A percentile compares a stretch with the other conserved stretches of the same genome.
These are phyloP conservation scores for Tuber indicum DNA, from an alignment of 495 filamentous ascomycete genomes.

Conservation along the genomic window DNA sequence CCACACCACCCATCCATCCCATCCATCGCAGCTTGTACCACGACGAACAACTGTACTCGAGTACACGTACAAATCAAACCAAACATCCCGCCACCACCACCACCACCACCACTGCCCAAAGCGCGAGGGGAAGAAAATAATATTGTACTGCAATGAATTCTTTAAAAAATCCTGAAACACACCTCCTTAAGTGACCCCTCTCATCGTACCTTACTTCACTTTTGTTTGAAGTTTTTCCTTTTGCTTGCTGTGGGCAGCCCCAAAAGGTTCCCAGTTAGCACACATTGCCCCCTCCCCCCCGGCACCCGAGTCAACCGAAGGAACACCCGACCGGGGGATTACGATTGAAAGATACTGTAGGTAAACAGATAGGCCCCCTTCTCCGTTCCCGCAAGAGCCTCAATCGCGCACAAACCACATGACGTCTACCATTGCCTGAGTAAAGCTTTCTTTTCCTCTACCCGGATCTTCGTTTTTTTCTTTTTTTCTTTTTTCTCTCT, in stretches of 20 bases:
- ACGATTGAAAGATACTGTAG: background rate
- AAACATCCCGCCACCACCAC: background rate
- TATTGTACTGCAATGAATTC: background rate
- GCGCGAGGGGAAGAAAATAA: background rate
- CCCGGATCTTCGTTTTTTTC: too few species aligned
- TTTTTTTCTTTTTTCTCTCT: too few species aligned
- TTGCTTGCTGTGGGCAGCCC: background rate
- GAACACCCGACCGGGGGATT: background rate
- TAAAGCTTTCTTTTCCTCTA: background rate
- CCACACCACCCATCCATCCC: background rate
- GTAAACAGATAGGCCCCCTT: background rate
- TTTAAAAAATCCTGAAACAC: background rate
- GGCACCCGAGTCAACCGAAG: background rate
- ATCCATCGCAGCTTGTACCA: conserved; percentile 3
- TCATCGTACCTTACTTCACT: conserved; percentile 3
- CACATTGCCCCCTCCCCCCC: background rate
- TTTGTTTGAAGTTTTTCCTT: background rate
- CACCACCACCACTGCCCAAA: background rate
- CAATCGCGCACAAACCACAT: background rate
- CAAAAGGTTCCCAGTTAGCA: background rate
- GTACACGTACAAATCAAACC: background rate
- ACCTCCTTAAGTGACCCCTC: background rate
- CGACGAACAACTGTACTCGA: background rate
- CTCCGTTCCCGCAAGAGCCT: background rate
- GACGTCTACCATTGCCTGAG: background rate